A percentile compares a stretch with the other conserved stretches of the same genome.
Conservation (phyloP, 2,329 filamentous ascomycete genomes). For the Venturia carpophila region DNA sequence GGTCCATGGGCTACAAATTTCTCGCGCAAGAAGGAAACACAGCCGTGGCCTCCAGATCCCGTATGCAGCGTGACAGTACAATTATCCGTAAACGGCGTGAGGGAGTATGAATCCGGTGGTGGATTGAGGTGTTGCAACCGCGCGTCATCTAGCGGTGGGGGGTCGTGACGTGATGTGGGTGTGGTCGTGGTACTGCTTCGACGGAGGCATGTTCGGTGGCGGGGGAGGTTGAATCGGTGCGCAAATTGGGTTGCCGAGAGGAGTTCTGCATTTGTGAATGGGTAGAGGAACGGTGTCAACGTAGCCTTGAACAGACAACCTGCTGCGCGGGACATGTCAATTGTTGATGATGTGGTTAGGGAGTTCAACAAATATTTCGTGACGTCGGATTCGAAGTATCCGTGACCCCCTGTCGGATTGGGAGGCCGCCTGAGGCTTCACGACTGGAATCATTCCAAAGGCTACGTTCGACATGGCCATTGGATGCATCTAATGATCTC, state of each 20-base stretch:
- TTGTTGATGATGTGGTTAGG: neutral
- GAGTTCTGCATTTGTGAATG: constrained; percentile 17
- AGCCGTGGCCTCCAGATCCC: constrained; percentile 80
- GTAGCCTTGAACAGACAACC: constrained; percentile 8
- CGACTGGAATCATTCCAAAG: too few species aligned
- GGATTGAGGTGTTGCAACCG: constrained; percentile 60
- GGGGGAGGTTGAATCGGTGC: neutral
- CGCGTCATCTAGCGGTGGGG: neutral
- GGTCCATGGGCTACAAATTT: constrained; percentile 84
- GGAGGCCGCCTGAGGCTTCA: neutral
- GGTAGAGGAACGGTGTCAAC: constrained; percentile 19
- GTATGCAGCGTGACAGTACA: constrained; percentile 70
- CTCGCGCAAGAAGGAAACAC: constrained; percentile 87
- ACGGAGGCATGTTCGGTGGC: neutral
- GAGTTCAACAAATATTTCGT: neutral
- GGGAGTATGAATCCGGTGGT: constrained; percentile 71
- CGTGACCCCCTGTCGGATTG: neutral
- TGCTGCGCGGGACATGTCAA: constrained; percentile 13
- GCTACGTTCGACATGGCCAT: too few species aligned
- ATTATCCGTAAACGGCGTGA: constrained; percentile 78
- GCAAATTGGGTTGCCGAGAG: constrained; percentile 14
- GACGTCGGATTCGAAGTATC: neutral
- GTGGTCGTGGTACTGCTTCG: constrained; percentile 6
- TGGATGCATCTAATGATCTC: too few species aligned
- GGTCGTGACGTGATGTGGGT: neutral